Conservation (phyloP, 352 stramenopile species). For the Blastocystis sp. region DNA sequence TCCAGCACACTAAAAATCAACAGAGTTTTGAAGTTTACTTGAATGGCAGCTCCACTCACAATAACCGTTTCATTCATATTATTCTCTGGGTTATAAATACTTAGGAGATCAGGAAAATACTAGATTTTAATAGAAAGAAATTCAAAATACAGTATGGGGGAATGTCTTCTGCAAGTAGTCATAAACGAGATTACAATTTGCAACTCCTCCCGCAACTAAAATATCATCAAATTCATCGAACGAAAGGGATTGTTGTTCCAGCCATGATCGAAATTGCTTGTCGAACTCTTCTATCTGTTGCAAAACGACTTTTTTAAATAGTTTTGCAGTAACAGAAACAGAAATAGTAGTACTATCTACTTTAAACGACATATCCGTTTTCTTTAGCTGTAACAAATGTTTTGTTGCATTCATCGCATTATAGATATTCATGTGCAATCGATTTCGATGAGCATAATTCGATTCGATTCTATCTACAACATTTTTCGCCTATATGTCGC, state of each 20-base stretch:
- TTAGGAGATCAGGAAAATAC: slow-evolving; percentile 54
- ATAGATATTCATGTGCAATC: background rate
- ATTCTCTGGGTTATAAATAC: slow-evolving; percentile 48
- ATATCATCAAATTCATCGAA: slow-evolving; percentile 34
- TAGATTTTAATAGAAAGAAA: background rate
- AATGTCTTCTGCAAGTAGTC: slow-evolving; percentile 41
- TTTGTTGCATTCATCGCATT: background rate
- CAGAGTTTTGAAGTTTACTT: background rate
- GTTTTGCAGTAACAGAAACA: background rate
- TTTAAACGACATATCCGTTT: background rate
- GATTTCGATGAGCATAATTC: slow-evolving; percentile 18
- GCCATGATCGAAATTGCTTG: background rate
- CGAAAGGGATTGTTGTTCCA: background rate
- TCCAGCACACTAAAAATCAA: background rate
- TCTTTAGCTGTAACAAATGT: background rate
- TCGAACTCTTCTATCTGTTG: background rate
- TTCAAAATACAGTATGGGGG: background rate
- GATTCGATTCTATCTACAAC: background rate
- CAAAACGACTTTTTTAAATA: background rate
- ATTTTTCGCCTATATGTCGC: background rate
- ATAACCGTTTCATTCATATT: slow-evolving; percentile 28
- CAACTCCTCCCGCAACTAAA: slow-evolving; percentile 10
- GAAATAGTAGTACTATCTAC: background rate
- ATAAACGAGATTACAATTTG: slow-evolving; percentile 55
- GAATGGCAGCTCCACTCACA: slow-evolving; percentile 34